Evolutionary conservation across 495 filamentous ascomycete genomes (phyloP), one percentile per base, ranked within the genome.

Genomic region (Trichoderma virens): DNA sequence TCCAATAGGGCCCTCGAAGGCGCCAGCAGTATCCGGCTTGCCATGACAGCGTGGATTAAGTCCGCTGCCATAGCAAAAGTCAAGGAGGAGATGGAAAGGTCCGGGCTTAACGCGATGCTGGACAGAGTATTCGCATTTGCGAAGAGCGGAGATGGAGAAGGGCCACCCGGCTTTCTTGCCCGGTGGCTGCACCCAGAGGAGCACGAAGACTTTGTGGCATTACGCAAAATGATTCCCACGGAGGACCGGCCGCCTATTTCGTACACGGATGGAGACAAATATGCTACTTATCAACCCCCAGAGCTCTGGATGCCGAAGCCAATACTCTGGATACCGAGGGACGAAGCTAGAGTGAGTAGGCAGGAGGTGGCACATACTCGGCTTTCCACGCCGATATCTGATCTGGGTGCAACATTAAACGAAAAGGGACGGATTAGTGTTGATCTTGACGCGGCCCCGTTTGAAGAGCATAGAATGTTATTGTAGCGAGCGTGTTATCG

Each of bases 291-390:
- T 69, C 82, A 81, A 62, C 83, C 90, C 67, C 89, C 89, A 0
- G 86, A 87, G 45, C 81, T 92, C 67, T 85, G 81, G 62, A 73
- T 76, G 13, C 75, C 75, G 0, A 78, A 83, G 0, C 87, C 88
- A 6, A 75, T 78, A 47, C 74, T 92, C 8, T 92, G 89, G 89
- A 83, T 92, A 5, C 87, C 88, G 0, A 77, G 78, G 23, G 89
- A 92, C 71, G 76, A 82, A 2, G 86, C 83, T 68, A 84, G 86
- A 2, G 83, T 90, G 23, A 85, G 82, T 64, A 71, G 73, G 34
- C 81, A 86, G 66, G 89, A 91, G 71, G 74, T 89, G 43, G 70
- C 81, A 54, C 80, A 88, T 60, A 87, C 82, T 5, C 74, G 76
- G 65, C 71, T 77, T 0, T 70, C 72, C 8, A 84, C 86, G 8